phyloP scores from a whole-genome alignment of 345 rosid species.

The Rhodomyrtus tomentosa region DNA sequence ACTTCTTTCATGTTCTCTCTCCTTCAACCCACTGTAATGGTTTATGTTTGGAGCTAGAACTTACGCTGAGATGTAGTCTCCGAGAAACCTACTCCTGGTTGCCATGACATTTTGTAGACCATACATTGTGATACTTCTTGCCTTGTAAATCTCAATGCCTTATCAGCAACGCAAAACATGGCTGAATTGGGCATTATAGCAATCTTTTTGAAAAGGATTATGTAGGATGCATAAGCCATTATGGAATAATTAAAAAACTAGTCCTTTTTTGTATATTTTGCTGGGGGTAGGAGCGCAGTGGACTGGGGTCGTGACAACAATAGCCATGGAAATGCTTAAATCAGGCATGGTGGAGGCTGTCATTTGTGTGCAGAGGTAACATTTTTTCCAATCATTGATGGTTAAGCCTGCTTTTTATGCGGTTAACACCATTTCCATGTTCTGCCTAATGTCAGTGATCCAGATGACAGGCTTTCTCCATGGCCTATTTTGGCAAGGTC shows the following conservation, averaged over 20 bases:
- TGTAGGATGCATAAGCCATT: background rate
- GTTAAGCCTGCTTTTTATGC: background rate
- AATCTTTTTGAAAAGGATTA: background rate
- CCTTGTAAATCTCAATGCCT: background rate
- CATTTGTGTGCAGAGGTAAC: constrained; percentile 89
- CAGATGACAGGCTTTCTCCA: constrained; percentile 80
- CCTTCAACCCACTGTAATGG: background rate
- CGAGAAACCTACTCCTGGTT: background rate
- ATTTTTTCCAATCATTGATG: background rate
- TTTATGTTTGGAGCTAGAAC: background rate
- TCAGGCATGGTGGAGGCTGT: constrained; percentile 88
- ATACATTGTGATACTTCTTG: background rate
- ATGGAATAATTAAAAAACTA: background rate
- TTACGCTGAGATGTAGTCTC: background rate
- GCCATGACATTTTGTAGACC: background rate
- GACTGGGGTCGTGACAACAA: constrained; percentile 95
- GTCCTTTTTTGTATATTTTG: constrained; percentile 1
- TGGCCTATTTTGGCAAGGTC: constrained; percentile 92
- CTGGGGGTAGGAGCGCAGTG: constrained; percentile 76
- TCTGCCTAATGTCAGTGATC: constrained; percentile 41
- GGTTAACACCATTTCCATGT: background rate
- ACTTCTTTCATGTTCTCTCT: background rate
- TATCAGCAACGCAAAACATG: background rate
- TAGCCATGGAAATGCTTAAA: constrained; percentile 90
- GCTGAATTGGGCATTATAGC: background rate